Base-by-base conservation (phyloP, 2,329 filamentous ascomycete species). In the Nannizziopsis arthrosporioides region DNA sequence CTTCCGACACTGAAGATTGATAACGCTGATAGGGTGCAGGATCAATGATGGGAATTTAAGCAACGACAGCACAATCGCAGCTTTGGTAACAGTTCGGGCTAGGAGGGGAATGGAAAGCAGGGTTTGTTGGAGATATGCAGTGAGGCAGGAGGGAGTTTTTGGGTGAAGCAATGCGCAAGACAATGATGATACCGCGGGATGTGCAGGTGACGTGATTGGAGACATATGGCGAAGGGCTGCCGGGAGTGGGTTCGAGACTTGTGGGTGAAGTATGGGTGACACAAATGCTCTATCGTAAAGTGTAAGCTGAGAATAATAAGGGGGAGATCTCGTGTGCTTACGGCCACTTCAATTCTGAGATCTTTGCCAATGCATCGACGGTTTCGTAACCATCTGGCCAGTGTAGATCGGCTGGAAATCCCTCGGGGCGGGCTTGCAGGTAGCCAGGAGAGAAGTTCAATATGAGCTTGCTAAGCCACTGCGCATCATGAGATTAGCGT, bases 81-180 rank as follows among this genome's bases (percentile, higher is more conserved):
- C 66, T 37, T 86, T 63, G 2, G 88, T 76, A 14, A 68, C 52
- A 69, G 92, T 78, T 51, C 85, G 84, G 5, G 83, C 80, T 22
- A 94, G 71, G 1, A 77, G 73, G 0, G 89, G 88, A 64, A 94
- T 92, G 1, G 86, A 82, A 48, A 79, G 77, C 50, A 94, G 78
- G 77, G 85, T 90, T 67, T 92, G 93, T 52, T 85, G 85, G 40
- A 95, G 70, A 63, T 89, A 93, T 2, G 86, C 93, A 27, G 85
- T 84, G 34, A 83, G 76, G 65, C 90, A 98, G 14, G 85, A 94
- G 1, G 90, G 89, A 58, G 94, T 85, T 14, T 78, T 74, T 0
- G 90, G 89, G 62, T 98, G 90, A 2, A 96, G 78, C 1, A 90
- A 76, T 1, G 90, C 90, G 67, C 92, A 98, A 38, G 87, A 90